Evolutionary conservation across 805 yeast genomes (phyloP), one percentile per base, ranked within the genome.

Genomic region (Kuraishia piskuri): DNA sequence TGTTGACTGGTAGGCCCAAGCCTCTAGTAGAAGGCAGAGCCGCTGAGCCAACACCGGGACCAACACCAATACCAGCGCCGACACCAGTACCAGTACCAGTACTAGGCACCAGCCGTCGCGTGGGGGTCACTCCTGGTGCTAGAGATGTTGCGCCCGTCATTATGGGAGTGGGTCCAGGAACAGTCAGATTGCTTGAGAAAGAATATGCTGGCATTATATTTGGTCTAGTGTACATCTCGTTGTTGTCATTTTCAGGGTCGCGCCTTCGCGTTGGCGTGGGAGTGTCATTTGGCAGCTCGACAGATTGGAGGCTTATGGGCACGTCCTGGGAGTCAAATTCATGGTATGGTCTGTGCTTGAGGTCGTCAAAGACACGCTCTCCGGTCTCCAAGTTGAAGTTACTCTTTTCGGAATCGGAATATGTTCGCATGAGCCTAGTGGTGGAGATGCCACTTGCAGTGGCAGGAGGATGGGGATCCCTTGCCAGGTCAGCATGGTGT

Each of bases 321-420:
- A n/a, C n/a, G n/a, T 31, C 17, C 17, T 5, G 40, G 14, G 40
- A 7, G 14, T 31, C n/a, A n/a, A n/a, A 31, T 31, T 31, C 40
- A 3, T 60, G 61, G 45, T 62, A 68, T 2, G 83, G 79, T 48
- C 84, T 67, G 54, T 79, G 77, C 48, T 68, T 69, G 48, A 76
- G 75, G 62, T 81, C 85, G 60, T 80, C 83, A 57, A 65, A 77
- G 54, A 79, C 63, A 48, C 86, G 63, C 50, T 75, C 76, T 5
- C 87, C 86, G 1, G 82, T 78, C 48, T 70, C 66, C 31, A 68
- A 69, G 59, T 81, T 80, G 64, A 82, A 85, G 55, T 82, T 82
- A 37, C 77, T 75, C 46, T 80, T 77, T 59, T 84, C 90, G 22
- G 77, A 78, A 57, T 84, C 90, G 2, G 90, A 84, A 60, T 77